These are phyloP conservation scores for Sporothrix dimorphospora DNA, from an alignment of 2,329 filamentous ascomycete genomes.

Conservation along the genomic window DNA sequence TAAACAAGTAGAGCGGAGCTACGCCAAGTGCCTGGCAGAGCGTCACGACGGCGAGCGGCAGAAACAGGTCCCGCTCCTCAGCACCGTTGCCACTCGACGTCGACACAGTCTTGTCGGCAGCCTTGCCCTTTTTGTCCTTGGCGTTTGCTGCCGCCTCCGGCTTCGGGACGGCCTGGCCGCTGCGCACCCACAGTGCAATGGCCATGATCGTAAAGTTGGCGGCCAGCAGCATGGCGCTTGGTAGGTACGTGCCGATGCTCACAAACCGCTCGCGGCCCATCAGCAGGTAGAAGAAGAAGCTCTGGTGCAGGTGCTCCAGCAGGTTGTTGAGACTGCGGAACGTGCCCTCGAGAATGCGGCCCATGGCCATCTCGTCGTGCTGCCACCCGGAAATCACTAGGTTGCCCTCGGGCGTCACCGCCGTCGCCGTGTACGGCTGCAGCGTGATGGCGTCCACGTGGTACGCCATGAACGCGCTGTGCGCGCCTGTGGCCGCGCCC, in stretches of 20 bases:
- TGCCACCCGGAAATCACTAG: slow-evolving; percentile 73
- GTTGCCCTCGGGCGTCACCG: slow-evolving; percentile 48
- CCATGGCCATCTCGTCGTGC: slow-evolving; percentile 96
- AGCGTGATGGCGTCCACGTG: slow-evolving; percentile 95
- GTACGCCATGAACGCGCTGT: slow-evolving; percentile 96
- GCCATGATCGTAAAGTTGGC: slow-evolving; percentile 95
- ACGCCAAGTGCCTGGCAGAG: slow-evolving; percentile 75
- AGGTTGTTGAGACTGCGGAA: slow-evolving; percentile 95
- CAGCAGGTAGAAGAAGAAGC: slow-evolving; percentile 98
- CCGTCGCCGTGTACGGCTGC: slow-evolving; percentile 64
- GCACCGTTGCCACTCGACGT: slow-evolving; percentile 30
- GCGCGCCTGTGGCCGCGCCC: slow-evolving; percentile 85
- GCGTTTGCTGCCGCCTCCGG: slow-evolving; percentile 36
- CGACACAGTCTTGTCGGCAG: background rate
- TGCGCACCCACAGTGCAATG: slow-evolving; percentile 90
- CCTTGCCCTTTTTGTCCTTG: slow-evolving; percentile 35
- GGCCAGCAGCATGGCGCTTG: slow-evolving; percentile 95
- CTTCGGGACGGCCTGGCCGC: slow-evolving; percentile 58
- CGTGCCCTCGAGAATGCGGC: slow-evolving; percentile 83
- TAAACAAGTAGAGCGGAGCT: slow-evolving; percentile 85
- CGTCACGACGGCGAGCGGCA: slow-evolving; percentile 74
- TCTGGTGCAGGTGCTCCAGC: slow-evolving; percentile 95
- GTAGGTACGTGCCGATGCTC: slow-evolving; percentile 95
- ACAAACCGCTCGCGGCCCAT: slow-evolving; percentile 93
- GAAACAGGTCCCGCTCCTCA: slow-evolving; percentile 67